A percentile compares a stretch with the other conserved stretches of the same genome.
phyloP scores from a whole-genome alignment of 495 filamentous ascomycete species.

The Podospora conica region DNA sequence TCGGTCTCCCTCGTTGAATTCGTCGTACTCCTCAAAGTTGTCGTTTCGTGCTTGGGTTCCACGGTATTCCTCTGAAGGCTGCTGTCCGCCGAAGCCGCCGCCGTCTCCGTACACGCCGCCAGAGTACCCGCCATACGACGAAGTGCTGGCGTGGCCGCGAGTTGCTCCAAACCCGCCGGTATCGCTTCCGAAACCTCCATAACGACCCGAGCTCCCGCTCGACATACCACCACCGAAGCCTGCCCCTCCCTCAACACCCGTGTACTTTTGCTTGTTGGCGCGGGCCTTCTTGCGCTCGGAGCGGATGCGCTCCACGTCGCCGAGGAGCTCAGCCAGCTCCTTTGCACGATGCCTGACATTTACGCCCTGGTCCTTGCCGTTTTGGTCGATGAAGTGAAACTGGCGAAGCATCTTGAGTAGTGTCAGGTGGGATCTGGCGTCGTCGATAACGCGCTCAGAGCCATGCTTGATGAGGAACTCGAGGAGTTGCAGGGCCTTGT shows the following conservation, averaged over 20 bases:
- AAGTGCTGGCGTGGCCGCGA: constrained; percentile 56
- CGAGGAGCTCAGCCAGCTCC: constrained; percentile 86
- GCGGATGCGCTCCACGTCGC: constrained; percentile 90
- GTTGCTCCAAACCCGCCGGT: not conserved
- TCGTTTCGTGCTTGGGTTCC: constrained; percentile 54
- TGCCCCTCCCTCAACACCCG: constrained; percentile 79
- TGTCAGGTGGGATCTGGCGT: constrained; percentile 89
- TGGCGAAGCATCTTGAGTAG: constrained; percentile 97
- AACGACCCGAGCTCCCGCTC: constrained; percentile 53
- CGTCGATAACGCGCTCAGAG: constrained; percentile 95
- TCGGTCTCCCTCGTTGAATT: constrained; percentile 74
- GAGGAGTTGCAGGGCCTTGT: constrained; percentile 93
- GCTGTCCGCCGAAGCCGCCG: constrained; percentile 71
- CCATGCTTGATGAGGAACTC: constrained; percentile 98
- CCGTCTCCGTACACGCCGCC: constrained; percentile 91
- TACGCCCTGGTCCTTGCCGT: constrained; percentile 96
- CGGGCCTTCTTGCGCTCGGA: constrained; percentile 91
- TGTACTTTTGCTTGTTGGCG: constrained; percentile 84
- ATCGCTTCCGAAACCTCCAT: constrained; percentile 85
- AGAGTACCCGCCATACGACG: constrained; percentile 74
- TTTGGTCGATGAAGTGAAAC: constrained; percentile 94
- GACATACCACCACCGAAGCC: constrained; percentile 49
- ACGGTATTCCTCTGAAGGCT: constrained; percentile 49
- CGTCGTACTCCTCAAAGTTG: constrained; percentile 94
- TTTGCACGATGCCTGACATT: constrained; percentile 96